Conservation (phyloP, 441 rosid genomes). For the Populus hybrid region DNA sequence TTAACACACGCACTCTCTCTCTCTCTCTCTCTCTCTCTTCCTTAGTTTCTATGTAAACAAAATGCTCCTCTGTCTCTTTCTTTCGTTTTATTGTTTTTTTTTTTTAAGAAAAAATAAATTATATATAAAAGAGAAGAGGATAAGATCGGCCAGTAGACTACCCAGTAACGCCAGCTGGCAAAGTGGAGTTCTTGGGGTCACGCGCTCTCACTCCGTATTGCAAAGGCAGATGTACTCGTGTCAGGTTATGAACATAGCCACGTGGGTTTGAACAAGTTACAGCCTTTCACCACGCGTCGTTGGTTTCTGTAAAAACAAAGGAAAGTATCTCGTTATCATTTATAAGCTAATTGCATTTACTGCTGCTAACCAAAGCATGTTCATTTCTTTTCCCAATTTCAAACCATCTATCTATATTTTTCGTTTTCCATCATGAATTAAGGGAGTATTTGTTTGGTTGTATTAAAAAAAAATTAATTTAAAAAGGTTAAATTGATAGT, state of each 20-base stretch:
- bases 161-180: slow-evolving; percentile 66
- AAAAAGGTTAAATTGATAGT: too few species aligned
- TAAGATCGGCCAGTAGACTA: slow-evolving; percentile 62
- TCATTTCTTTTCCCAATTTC: too few species aligned
- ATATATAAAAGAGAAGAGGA: slow-evolving; percentile 40
- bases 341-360: neutral
- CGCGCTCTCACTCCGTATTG: slow-evolving; percentile 34
- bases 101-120: neutral
- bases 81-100: neutral
- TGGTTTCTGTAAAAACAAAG: neutral
- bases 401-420: too few species aligned
- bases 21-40: neutral
- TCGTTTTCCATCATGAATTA: neutral
- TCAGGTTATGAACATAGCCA: neutral
- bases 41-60: neutral
- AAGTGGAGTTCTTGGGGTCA: slow-evolving; percentile 24
- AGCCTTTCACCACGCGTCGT: neutral
- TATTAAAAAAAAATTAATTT: too few species aligned
- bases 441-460: too few species aligned
- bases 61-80: neutral
- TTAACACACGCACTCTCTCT: slow-evolving; percentile 7
- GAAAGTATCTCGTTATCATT: neutral
- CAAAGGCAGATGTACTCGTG: slow-evolving; percentile 21
- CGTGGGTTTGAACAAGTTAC: neutral
- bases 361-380: too few species aligned